These are phyloP conservation scores for Butyriboletus loyo DNA, from an alignment of 768 basidiomycete genomes.

Conservation along the genomic window DNA sequence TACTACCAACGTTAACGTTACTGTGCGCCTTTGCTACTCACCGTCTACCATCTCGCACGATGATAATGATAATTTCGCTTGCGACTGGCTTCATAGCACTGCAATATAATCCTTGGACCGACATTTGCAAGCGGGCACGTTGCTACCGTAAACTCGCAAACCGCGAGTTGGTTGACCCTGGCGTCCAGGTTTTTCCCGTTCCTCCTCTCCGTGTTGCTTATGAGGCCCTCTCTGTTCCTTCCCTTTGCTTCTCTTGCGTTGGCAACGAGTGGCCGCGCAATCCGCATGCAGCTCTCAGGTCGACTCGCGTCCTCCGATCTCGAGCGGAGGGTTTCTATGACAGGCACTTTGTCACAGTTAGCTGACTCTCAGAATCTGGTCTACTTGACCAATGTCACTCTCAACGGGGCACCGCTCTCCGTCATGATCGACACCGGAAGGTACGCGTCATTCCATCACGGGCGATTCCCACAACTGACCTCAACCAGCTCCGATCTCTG, in stretches of 20 bases:
- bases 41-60: background rate
- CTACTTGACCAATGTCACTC: constrained; percentile 39
- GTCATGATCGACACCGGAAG: constrained; percentile 47
- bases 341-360: constrained; percentile 27
- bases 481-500: constrained; percentile 60
- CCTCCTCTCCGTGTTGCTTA: background rate
- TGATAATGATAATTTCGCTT: no score
- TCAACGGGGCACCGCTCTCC: constrained; percentile 34
- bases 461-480: background rate
- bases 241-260: constrained; percentile 6
- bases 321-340: constrained; percentile 26
- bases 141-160: background rate
- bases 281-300: constrained; percentile 17
- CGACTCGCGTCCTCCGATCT: constrained; percentile 9
- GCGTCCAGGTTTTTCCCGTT: background rate
- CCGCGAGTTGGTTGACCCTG: background rate
- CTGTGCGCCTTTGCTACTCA: no score
- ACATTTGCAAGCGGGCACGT: background rate
- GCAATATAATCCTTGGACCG: no score
- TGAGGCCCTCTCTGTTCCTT: constrained; percentile 12
- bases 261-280: constrained; percentile 1
- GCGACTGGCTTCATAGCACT: no score
- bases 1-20: no score
- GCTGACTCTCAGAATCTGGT: constrained; percentile 31
- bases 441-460: constrained; percentile 23